These are phyloP conservation scores for Beta corolliflora DNA, from an alignment of 179 eudicot genomes.

Conservation along the genomic window DNA sequence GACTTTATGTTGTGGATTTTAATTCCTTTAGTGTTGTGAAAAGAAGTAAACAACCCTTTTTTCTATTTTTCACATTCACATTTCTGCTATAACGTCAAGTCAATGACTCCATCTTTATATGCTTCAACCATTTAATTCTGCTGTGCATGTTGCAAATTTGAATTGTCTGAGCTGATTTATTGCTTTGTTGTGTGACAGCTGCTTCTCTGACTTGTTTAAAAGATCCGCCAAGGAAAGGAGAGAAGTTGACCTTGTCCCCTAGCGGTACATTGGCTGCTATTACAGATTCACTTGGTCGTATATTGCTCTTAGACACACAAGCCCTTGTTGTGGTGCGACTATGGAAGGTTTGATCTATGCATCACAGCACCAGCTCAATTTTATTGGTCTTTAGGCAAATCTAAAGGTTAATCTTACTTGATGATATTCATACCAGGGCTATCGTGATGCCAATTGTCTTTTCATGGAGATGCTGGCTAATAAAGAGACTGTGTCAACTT, in stretches of 20 bases:
- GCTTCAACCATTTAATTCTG: neutral
- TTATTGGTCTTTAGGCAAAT: neutral
- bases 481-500: slow-evolving; percentile 51
- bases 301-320: slow-evolving; percentile 86
- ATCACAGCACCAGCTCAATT: slow-evolving; percentile 4
- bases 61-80: neutral
- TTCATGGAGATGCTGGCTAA: slow-evolving; percentile 87
- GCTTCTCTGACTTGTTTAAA: slow-evolving; percentile 86
- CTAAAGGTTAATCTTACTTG: neutral
- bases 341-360: slow-evolving; percentile 72
- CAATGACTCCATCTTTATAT: neutral
- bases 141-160: neutral
- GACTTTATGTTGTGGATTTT: neutral
- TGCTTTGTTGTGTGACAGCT: slow-evolving; percentile 52
- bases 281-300: slow-evolving; percentile 97
- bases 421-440: slow-evolving; percentile 58
- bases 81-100: neutral
- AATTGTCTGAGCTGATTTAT: slow-evolving; percentile 10
- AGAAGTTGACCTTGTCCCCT: slow-evolving; percentile 92
- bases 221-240: slow-evolving; percentile 94
- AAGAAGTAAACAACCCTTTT: neutral
- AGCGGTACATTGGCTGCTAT: slow-evolving; percentile 99
- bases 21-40: neutral
- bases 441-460: slow-evolving; percentile 90
- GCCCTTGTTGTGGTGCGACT: slow-evolving; percentile 93